Evolutionary conservation across 345 rosid genomes (phyloP).

Genomic region (Salix koriyanagi): DNA sequence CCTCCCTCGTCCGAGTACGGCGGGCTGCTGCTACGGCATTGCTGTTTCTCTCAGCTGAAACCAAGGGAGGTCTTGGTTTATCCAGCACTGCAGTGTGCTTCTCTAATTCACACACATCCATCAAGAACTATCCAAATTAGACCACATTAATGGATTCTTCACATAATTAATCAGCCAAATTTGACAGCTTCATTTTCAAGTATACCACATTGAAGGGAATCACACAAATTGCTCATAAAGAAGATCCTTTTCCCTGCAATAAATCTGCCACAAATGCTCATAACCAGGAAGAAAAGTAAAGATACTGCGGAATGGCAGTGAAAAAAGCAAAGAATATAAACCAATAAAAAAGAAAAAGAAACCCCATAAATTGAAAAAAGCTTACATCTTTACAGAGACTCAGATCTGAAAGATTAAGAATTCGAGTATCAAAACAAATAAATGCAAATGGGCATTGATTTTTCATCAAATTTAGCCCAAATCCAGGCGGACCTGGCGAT

Average conservation of each 20-base stretch:
- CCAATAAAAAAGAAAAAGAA: constrained; percentile 11
- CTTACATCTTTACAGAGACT: constrained; percentile 48
- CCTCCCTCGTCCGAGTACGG: constrained; percentile 60
- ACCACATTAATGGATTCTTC: constrained; percentile 49
- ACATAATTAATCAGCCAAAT: constrained; percentile 22
- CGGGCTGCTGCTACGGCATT: constrained; percentile 40
- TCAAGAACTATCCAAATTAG: constrained; percentile 45
- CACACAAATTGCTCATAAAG: constrained; percentile 35
- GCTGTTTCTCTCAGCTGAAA: constrained; percentile 69
- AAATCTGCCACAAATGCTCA: constrained; percentile 54
- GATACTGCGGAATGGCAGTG: constrained; percentile 41
- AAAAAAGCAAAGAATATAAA: constrained; percentile 32
- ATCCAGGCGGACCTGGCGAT: constrained; percentile 42
- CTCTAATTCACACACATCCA: constrained; percentile 68
- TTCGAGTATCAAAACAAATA: constrained; percentile 21
- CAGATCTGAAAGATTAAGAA: constrained; percentile 40
- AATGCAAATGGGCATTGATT: constrained; percentile 20
- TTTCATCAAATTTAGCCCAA: constrained; percentile 29
- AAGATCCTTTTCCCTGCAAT: constrained; percentile 48
- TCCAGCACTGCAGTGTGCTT: constrained; percentile 50
- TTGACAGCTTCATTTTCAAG: constrained; percentile 32
- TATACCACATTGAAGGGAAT: constrained; percentile 31
- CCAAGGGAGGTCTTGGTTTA: constrained; percentile 55
- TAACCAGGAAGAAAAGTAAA: constrained; percentile 24
- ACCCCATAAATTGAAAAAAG: constrained; percentile 20